Conservation (phyloP, 2,329 filamentous ascomycete species). For the Zymoseptoria brevis region DNA sequence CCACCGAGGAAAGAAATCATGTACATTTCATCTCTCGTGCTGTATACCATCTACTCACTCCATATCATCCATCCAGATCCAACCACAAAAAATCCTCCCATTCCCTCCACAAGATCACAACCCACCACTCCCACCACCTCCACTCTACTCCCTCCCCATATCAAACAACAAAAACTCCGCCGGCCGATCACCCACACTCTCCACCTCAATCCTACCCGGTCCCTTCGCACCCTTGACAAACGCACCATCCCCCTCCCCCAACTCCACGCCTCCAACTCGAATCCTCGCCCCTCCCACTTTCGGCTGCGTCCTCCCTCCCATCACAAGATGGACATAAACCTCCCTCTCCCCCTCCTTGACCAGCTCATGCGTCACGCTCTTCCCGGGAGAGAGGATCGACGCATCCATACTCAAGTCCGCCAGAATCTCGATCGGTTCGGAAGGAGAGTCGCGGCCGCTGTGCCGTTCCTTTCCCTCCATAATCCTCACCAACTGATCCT, state of each 20-base stretch:
- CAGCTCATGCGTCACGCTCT: constrained; percentile 62
- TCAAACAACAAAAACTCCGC: constrained; percentile 46
- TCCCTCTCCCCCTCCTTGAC: constrained; percentile 60
- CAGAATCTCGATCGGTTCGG: constrained; percentile 70
- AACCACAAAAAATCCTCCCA: too few relatives aligned
- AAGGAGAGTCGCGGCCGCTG: constrained; percentile 59
- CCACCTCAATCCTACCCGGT: constrained; percentile 38
- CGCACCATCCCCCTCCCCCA: constrained; percentile 73
- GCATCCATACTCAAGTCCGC: constrained; percentile 79
- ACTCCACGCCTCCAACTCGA: constrained; percentile 55
- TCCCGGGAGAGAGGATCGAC: constrained; percentile 59
- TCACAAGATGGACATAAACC: constrained; percentile 72
- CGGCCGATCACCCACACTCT: constrained; percentile 39
- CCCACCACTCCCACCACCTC: too few relatives aligned
- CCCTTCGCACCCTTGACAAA: constrained; percentile 54
- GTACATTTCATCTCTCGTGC: too few relatives aligned
- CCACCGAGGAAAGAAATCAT: too few relatives aligned
- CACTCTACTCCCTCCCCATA: constrained; percentile 32
- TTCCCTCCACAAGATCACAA: too few relatives aligned
- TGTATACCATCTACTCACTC: too few relatives aligned
- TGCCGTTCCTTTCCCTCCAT: constrained; percentile 60
- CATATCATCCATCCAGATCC: too few relatives aligned
- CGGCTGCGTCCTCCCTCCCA: constrained; percentile 48
- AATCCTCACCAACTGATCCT: constrained; percentile 62
- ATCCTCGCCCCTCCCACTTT: constrained; percentile 67